Base-by-base conservation (phyloP, 2,329 filamentous ascomycete genomes). In the Arthroderma sp. region DNA sequence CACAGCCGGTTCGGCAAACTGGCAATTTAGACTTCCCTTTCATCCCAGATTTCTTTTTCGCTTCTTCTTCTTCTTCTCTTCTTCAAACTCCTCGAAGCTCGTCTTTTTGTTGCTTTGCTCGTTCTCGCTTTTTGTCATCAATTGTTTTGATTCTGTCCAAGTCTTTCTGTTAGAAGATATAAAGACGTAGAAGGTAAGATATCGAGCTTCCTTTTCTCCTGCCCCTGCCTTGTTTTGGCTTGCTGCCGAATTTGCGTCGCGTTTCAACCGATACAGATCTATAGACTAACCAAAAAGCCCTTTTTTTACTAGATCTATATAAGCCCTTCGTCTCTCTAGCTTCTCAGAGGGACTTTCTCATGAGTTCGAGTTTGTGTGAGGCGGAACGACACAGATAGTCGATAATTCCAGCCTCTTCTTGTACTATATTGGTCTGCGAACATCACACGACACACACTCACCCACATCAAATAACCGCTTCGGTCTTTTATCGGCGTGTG, bases 371-470 rank as follows among this genome's bases (percentile, higher is more conserved):
- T 36, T 43, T 43, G 49, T 47, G 44, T 43, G 42, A 49, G 50
- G 50, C 46, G 50, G 50, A 52, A 50, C 48, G 48, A 50, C 50
- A 50, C 37, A 39, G 29, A 37, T 50, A 50, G 48, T 52, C 50
- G 50, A 49, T 44, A 50, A 43, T 48, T 45, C 50, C 50, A 42
- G 48, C 48, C 44, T 49, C 47, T 44, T 27, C 36, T 43, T 8
- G 28, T 30, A 6, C 5, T 39, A 4, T 31, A 22, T 22, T 22
- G 15, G 15, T 22, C 15, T 22, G 15, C 15, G 27, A n/a, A 11
- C 2, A 29, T 27, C 9, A 36, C 29, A 10, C 3, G 36, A n/a
- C n/a, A 11, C 29, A 29, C 8, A 36, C 22, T 6, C 22, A 9
- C n/a, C 8, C 4, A 15, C n/a, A 31, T 6, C 15, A 45, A 38